Percentiles rank a stretch among this genome's conserved stretches.
phyloP scores from a whole-genome alignment of 2,329 filamentous ascomycete species.

The Diaporthe helianthi region DNA sequence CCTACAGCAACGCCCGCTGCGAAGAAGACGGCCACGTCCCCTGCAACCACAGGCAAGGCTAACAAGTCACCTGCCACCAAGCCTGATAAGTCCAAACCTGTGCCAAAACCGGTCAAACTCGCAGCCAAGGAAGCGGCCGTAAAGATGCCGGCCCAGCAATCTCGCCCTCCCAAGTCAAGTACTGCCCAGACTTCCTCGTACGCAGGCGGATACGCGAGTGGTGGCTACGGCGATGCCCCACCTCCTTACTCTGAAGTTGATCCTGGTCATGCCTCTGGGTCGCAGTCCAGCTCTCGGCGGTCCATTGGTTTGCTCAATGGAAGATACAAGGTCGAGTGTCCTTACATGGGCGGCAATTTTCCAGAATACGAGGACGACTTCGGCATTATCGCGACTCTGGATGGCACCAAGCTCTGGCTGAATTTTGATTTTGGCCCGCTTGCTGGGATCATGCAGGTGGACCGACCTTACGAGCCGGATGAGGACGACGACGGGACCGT shows the following conservation, averaged over 20 bases:
- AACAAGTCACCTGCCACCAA: conserved; percentile 12
- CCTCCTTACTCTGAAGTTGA: conserved; percentile 35
- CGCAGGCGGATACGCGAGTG: not conserved
- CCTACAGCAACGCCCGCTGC: conserved; percentile 1
- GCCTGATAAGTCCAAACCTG: not conserved
- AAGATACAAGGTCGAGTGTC: conserved; percentile 48
- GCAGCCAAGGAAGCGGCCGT: conserved; percentile 34
- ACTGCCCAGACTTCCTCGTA: not conserved
- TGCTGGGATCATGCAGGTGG: conserved; percentile 51
- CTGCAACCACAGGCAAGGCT: not conserved
- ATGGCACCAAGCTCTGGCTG: conserved; percentile 52
- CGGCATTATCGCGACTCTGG: conserved; percentile 48
- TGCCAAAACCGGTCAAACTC: conserved; percentile 6
- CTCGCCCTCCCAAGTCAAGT: not conserved
- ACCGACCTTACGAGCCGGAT: conserved; percentile 43
- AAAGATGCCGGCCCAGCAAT: not conserved
- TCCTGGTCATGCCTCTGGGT: conserved; percentile 32
- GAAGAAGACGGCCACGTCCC: conserved; percentile 2
- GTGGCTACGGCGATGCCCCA: not conserved
- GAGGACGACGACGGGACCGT: conserved; percentile 38
- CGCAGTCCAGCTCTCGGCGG: conserved; percentile 29
- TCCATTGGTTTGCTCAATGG: conserved; percentile 53
- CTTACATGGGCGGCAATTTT: conserved; percentile 41
- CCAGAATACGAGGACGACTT: conserved; percentile 39
- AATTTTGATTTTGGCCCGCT: conserved; percentile 52